Evolutionary conservation across 2,329 filamentous ascomycete genomes (phyloP), one percentile per base, ranked within the genome.

Genomic region (Colletotrichum coccodes): DNA sequence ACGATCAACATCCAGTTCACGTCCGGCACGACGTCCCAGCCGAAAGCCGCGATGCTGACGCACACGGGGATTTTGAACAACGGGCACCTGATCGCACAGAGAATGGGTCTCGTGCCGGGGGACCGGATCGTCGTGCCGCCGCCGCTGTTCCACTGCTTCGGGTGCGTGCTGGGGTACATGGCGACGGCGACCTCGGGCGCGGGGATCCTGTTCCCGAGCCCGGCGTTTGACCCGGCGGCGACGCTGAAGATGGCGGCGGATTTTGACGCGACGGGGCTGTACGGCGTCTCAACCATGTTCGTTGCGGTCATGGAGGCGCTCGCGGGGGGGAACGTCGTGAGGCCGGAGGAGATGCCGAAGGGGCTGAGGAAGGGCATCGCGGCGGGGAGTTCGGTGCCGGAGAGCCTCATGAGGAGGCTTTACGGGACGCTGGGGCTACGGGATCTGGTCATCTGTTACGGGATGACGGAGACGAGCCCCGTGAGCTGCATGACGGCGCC

Each of bases 1-100:
- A 90, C 92, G 3, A 91, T 97, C 72, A 98, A 98, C 77, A 97
- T 98, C 72, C 95, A 98, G 79, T 98, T 98, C 82, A 99, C 96
- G 0, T 95, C 92, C 0, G 96, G 95, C n/a, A 98, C 96, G 0
- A 98, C 96, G 0, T 93, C 93, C 0, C 85, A 88, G 75, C 95
- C 95, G 26, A 98, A 98, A 81, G 96, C 96, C 0, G 95, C 95
- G 1, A 97, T 94, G 83, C 87, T 99, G 36, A 91, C 89, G 0
- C 95, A 98, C 81, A 87, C 86, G 3, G 91, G 88, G n/a, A 95
- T 98, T 71, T 85, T 99, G 70, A 99, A 98, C 81, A 98, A 98
- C 77, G 96, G 95, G 36, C 86, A 87, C 32, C 89, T 94, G 63
- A 97, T 98, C 72, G 96, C 93, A 0, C 83, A 91, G 74, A 88